A percentile compares a stretch with the other conserved stretches of the same genome.
Conservation (phyloP, 163 green algal species). For the Botryococcus braunii region DNA sequence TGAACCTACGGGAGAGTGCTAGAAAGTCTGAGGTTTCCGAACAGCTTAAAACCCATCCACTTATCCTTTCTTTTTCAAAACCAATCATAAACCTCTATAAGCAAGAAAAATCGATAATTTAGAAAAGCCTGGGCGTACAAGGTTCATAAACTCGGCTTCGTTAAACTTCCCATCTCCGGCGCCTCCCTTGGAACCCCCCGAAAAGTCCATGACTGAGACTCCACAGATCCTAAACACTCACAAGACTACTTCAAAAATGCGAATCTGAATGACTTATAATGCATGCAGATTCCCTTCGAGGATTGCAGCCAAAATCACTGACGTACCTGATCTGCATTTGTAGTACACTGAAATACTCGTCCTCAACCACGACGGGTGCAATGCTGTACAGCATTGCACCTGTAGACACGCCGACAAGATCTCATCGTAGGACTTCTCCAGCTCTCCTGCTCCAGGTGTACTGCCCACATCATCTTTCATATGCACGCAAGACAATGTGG, state of each 20-base stretch:
- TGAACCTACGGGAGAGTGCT: conserved; percentile 24
- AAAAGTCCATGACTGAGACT: not conserved
- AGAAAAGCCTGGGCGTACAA: conserved; percentile 8
- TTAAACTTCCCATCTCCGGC: not conserved
- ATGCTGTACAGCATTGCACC: no score
- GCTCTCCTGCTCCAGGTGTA: no score
- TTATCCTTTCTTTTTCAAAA: not conserved
- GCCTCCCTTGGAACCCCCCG: not conserved
- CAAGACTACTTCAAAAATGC: not conserved
- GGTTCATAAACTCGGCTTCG: conserved; percentile 29
- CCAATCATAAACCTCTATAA: not conserved
- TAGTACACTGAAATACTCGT: no score
- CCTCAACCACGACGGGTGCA: no score
- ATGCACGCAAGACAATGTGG: no score
- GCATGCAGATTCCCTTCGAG: conserved; percentile 12
- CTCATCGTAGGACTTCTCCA: no score
- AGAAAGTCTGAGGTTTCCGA: no score
- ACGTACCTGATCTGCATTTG: no score
- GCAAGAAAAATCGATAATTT: not conserved
- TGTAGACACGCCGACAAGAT: no score
- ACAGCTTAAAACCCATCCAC: not conserved
- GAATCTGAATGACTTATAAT: not conserved
- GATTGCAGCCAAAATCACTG: conserved; percentile 14
- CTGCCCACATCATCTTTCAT: no score
- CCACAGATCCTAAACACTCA: not conserved